Conservation (phyloP, 257 asterid genomes). For the Parsonsia alboflavescens region DNA sequence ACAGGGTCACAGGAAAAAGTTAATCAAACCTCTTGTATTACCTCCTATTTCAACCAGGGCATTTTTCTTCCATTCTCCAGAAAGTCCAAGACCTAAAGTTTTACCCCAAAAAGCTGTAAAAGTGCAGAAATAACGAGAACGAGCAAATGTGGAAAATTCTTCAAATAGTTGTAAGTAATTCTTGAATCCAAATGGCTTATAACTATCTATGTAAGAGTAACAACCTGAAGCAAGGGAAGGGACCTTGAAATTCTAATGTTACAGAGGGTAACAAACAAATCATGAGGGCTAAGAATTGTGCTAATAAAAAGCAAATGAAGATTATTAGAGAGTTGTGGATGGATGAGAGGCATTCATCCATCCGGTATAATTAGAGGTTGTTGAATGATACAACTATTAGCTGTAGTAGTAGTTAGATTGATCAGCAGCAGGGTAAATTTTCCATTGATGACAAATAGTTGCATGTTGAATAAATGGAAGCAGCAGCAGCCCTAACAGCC, state of each 20-base stretch:
- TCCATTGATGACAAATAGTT: slow-evolving; percentile 58
- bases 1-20: no score
- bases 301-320: neutral
- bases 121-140: neutral
- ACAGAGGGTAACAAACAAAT: neutral
- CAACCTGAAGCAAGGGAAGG: neutral
- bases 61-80: no score
- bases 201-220: neutral
- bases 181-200: neutral
- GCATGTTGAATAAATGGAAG: slow-evolving; percentile 92
- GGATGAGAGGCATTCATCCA: neutral
- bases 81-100: no score
- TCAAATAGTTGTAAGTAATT: neutral
- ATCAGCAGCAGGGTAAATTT: slow-evolving; percentile 43
- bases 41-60: no score
- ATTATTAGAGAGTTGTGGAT: neutral
- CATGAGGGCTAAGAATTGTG: neutral
- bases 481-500: slow-evolving; percentile 84
- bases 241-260: neutral
- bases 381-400: slow-evolving; percentile 8
- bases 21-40: no score
- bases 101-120: no score
- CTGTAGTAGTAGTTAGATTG: slow-evolving; percentile 4
- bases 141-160: neutral
- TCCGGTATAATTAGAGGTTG: slow-evolving; percentile 4